Percentiles rank a stretch among this genome's conserved stretches.
Conservation (phyloP, 177 flowering plant species). For the Vitis hybrid region DNA sequence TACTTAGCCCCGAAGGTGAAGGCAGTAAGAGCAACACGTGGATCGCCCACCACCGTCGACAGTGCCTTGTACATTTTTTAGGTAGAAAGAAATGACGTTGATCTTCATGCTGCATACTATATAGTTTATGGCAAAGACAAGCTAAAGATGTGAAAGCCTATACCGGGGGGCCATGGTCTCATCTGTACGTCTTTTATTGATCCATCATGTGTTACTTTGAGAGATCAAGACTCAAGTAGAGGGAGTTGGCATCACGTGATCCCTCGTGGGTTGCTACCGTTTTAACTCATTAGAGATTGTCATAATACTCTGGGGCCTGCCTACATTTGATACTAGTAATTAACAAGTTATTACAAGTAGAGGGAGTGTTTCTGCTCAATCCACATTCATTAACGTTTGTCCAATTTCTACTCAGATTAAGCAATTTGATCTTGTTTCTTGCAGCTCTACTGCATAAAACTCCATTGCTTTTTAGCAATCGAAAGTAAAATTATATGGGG, state of each 20-base stretch:
- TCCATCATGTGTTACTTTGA: background rate
- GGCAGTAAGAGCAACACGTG: constrained; percentile 29
- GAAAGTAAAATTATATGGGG: too few relatives aligned
- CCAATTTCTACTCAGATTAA: too few relatives aligned
- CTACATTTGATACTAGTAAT: constrained; percentile 10
- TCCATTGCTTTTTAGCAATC: too few relatives aligned
- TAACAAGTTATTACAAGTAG: too few relatives aligned
- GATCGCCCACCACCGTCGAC: constrained; percentile 15
- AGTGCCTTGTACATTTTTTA: constrained; percentile 16
- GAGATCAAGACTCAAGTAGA: background rate
- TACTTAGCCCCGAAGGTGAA: constrained; percentile 40
- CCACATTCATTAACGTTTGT: too few relatives aligned
- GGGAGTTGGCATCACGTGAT: constrained; percentile 22
- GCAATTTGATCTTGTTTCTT: too few relatives aligned
- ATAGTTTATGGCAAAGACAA: background rate
- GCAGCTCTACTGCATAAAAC: too few relatives aligned
- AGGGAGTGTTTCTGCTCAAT: too few relatives aligned
- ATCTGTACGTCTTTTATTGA: background rate
- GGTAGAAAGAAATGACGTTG: constrained; percentile 10
- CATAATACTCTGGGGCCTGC: constrained; percentile 15
- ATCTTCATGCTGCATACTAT: constrained; percentile 8
- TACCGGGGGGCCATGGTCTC: background rate
- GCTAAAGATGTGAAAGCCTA: background rate
- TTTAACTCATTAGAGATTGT: constrained; percentile 3
- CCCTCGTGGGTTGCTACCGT: background rate